Base-by-base conservation (phyloP, 169 alveolate genomes). In the Cryptosporidium sp. region DNA sequence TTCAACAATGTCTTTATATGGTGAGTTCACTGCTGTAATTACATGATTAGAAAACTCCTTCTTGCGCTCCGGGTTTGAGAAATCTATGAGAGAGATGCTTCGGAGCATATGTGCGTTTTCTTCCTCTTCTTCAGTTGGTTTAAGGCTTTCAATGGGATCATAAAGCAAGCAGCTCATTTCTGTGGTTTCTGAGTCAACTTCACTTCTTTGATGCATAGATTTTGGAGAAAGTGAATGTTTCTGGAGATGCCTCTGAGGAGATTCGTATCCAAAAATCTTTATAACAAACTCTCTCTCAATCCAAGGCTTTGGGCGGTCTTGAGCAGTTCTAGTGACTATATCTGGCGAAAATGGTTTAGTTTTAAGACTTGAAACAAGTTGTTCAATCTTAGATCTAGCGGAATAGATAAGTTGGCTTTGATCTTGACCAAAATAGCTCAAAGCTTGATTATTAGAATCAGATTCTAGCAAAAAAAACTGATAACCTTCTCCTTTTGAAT, bases 1-100 rank as follows among this genome's bases (percentile, higher is more conserved):
- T 10, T 51, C 80, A 18, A 80, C 86, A 56, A 73, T 73, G n/a
- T 73, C 86, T 73, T 52, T 73, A 53, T 73, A 73, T 6, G 86
- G 86, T n/a, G 86, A 56, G 45, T 73, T 73, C 52, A 73, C 12
- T 18, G 86, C 86, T 14, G 58, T 56, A 14, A 60, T 33, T 16
- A 60, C 44, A 21, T 60, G 6, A 18, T 35, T 73, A 37, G 45
- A 31, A 18, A 73, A 45, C 29, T 56, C 68, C 10, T 42, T 37
- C 56, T 52, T 73, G 69, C 70, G 62, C 21, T 73, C 86, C 16
- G 86, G 86, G 37, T 73, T 73, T n/a, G 86, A 56, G 23, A 73
- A 35, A 39, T 73, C 86, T 26, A 73, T 73, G 16, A 73, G 71
- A 29, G 86, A 73, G 37, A 73, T 51, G 23, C 86, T 73, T 18